A percentile compares a stretch with the other conserved stretches of the same genome.
Evolutionary conservation across 495 filamentous ascomycete genomes (phyloP).

Genomic region (Penicillium coffeae): DNA sequence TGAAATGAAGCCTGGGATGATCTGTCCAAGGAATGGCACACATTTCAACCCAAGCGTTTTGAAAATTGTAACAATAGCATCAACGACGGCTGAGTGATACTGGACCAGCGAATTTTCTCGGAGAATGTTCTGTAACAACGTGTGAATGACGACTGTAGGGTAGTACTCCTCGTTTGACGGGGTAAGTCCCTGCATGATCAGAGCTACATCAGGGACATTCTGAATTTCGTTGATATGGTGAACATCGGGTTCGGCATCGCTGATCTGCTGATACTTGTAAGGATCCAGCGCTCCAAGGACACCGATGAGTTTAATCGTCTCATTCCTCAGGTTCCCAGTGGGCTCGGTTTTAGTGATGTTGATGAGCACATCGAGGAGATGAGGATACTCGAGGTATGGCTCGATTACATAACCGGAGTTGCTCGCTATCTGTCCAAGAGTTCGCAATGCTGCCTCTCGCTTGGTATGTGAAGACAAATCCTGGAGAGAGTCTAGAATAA

Average conservation of each 20-base stretch:
- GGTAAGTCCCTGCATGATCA: constrained; percentile 97
- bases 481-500: constrained; percentile 87
- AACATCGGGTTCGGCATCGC: constrained; percentile 45
- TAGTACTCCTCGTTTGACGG: constrained; percentile 98
- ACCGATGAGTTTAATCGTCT: constrained; percentile 93
- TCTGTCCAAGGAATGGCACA: constrained; percentile 85
- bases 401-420: constrained; percentile 97
- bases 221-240: constrained; percentile 54
- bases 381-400: constrained; percentile 89
- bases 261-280: constrained; percentile 80
- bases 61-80: constrained; percentile 98
- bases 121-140: constrained; percentile 78
- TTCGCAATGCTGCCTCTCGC: constrained; percentile 84
- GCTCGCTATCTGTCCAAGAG: constrained; percentile 86
- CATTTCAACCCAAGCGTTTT: constrained; percentile 93
- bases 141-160: constrained; percentile 95
- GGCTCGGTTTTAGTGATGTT: constrained; percentile 89
- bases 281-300: constrained; percentile 95
- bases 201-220: constrained; percentile 82
- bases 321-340: constrained; percentile 77
- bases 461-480: constrained; percentile 86
- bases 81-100: constrained; percentile 93
- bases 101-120: constrained; percentile 82
- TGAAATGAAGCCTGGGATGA: constrained; percentile 86
- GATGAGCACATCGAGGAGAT: constrained; percentile 85